phyloP scores from a whole-genome alignment of 1,284 basidiomycete genomes.

The Marasmius sp. region DNA sequence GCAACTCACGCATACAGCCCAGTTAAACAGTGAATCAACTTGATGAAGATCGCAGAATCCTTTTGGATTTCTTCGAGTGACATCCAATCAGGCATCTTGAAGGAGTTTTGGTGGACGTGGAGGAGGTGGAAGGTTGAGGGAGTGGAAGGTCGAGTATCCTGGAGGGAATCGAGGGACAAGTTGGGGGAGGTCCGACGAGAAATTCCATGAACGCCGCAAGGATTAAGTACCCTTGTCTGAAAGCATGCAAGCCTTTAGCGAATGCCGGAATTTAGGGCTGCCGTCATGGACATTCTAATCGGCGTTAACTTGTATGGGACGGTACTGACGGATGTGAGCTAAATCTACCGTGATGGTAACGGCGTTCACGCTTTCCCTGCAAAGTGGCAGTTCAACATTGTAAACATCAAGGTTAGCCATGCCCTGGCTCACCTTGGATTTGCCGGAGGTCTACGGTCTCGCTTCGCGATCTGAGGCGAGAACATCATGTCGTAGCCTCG shows the following conservation, averaged over 20 bases:
- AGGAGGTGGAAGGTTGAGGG: not conserved
- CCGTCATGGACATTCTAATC: not conserved
- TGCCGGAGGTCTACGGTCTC: no score
- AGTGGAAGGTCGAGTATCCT: not conserved
- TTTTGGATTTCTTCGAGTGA: slow-evolving; percentile 6
- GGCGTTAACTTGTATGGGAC: not conserved
- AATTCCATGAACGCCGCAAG: not conserved
- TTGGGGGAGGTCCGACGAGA: not conserved
- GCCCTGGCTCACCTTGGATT: no score
- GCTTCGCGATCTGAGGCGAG: no score
- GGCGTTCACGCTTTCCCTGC: not conserved
- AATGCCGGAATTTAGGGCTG: not conserved
- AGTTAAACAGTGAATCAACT: slow-evolving; percentile 65
- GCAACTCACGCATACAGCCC: slow-evolving; percentile 60
- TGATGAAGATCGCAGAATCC: slow-evolving; percentile 46
- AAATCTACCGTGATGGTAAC: not conserved
- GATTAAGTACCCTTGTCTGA: not conserved
- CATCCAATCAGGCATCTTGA: slow-evolving; percentile 14
- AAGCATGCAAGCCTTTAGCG: not conserved
- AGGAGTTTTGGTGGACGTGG: not conserved
- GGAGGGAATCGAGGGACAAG: not conserved
- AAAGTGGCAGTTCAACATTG: not conserved
- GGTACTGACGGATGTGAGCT: not conserved
- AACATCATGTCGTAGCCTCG: no score
- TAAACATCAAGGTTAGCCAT: not conserved